These are phyloP conservation scores for Puccinia horiana DNA, from an alignment of 1,284 basidiomycete species.

Conservation along the genomic window DNA sequence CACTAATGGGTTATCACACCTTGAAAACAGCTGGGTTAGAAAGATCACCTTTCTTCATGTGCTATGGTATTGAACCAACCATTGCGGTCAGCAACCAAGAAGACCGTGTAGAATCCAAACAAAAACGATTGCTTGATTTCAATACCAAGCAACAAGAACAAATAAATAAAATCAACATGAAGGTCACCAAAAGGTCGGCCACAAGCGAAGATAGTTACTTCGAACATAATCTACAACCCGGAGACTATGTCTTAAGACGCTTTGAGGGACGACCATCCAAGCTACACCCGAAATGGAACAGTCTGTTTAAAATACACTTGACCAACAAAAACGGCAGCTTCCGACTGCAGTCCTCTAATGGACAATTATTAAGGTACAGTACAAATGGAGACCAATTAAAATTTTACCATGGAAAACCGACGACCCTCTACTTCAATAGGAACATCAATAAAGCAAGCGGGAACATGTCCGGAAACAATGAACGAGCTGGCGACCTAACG, in stretches of 20 bases:
- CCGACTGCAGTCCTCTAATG: neutral
- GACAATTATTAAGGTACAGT: too few species aligned
- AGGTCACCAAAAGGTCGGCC: neutral
- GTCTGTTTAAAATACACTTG: neutral
- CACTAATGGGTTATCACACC: neutral
- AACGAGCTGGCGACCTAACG: too few species aligned
- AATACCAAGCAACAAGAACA: neutral
- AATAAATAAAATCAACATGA: neutral
- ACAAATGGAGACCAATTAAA: neutral
- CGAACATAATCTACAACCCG: neutral
- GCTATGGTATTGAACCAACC: neutral
- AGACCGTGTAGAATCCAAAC: neutral
- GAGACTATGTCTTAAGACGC: neutral
- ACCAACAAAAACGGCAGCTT: neutral
- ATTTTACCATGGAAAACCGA: neutral
- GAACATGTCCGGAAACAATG: too few species aligned
- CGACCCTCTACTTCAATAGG: too few species aligned
- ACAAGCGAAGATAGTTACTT: neutral
- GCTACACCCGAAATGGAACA: slow-evolving; percentile 16
- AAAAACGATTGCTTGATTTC: neutral
- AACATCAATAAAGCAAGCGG: too few species aligned
- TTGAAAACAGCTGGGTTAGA: neutral
- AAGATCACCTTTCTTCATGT: neutral
- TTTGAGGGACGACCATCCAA: neutral
- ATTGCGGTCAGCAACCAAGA: neutral